Percentiles rank a stretch among this genome's conserved stretches.
These are phyloP conservation scores for Coix lacrymajobi DNA, from an alignment of 176 grass and related monocot genomes.

Conservation along the genomic window DNA sequence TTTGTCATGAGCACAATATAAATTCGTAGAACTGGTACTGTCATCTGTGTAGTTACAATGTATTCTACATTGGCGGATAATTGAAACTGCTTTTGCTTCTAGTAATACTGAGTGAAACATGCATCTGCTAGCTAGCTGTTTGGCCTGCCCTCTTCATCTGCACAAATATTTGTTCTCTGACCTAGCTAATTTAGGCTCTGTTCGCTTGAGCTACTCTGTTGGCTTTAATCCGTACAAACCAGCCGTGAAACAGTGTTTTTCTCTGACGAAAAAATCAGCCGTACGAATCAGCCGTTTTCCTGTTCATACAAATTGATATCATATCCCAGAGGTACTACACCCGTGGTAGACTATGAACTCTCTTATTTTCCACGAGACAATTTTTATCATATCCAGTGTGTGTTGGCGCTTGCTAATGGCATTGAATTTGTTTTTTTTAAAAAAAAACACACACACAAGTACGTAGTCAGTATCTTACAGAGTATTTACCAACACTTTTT, in stretches of 20 bases:
- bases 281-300: too few relatives aligned
- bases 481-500: slow-evolving; percentile 8
- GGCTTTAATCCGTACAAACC: too few relatives aligned
- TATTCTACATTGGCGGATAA: background rate
- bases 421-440: background rate
- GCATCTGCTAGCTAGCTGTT: background rate
- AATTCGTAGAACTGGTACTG: background rate
- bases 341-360: background rate
- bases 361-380: background rate
- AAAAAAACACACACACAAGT: background rate
- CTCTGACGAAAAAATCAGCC: too few relatives aligned
- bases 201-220: too few relatives aligned
- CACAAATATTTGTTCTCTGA: background rate
- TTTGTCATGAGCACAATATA: background rate
- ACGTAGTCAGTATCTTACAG: background rate
- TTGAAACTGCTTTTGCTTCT: background rate
- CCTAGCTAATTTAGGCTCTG: background rate
- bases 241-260: too few relatives aligned
- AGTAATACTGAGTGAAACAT: slow-evolving; percentile 1
- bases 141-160: background rate
- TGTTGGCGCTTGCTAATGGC: background rate
- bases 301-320: background rate
- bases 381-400: background rate
- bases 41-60: background rate
- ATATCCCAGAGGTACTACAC: background rate